These are phyloP conservation scores for Onygenales sp. DNA, from an alignment of 2,329 filamentous ascomycete genomes.

Conservation along the genomic window DNA sequence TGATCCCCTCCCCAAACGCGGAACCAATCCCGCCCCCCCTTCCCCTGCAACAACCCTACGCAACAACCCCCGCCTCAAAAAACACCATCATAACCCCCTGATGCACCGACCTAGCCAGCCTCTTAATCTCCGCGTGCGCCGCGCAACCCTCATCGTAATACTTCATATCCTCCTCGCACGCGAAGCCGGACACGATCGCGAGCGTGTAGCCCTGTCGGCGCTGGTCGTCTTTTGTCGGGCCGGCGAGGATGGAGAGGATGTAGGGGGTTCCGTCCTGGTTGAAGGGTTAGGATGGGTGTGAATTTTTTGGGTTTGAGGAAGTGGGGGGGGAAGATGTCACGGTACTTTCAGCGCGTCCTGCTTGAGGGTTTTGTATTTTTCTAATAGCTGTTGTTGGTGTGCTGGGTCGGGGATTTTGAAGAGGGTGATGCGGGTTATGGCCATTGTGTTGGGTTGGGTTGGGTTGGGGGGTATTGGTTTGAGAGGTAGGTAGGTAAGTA, in stretches of 20 bases:
- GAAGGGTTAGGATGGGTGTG: not conserved
- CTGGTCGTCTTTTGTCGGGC: slow-evolving; percentile 38
- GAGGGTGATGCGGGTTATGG: slow-evolving; percentile 34
- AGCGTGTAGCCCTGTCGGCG: slow-evolving; percentile 54
- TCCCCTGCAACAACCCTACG: not conserved
- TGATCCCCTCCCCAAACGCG: not conserved
- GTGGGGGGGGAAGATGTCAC: not conserved
- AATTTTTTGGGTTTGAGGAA: not conserved
- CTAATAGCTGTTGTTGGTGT: slow-evolving; percentile 28
- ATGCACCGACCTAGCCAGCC: slow-evolving; percentile 11
- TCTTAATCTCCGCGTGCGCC: slow-evolving; percentile 37
- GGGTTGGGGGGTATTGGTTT: too few relatives aligned
- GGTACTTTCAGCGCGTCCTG: slow-evolving; percentile 27
- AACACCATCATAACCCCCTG: slow-evolving; percentile 16
- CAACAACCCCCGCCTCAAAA: slow-evolving; percentile 10
- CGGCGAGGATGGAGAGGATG: slow-evolving; percentile 47
- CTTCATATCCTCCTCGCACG: slow-evolving; percentile 52
- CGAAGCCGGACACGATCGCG: slow-evolving; percentile 49
- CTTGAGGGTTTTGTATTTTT: slow-evolving; percentile 25
- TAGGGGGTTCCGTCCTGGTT: slow-evolving; percentile 56
- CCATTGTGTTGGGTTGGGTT: slow-evolving; percentile 4
- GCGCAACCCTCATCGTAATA: slow-evolving; percentile 52
- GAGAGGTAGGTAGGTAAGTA: too few relatives aligned
- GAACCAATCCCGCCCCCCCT: not conserved
- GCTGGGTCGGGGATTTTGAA: slow-evolving; percentile 37